Conservation (phyloP, 208 protist species). For the Leishmania aethiopica region DNA sequence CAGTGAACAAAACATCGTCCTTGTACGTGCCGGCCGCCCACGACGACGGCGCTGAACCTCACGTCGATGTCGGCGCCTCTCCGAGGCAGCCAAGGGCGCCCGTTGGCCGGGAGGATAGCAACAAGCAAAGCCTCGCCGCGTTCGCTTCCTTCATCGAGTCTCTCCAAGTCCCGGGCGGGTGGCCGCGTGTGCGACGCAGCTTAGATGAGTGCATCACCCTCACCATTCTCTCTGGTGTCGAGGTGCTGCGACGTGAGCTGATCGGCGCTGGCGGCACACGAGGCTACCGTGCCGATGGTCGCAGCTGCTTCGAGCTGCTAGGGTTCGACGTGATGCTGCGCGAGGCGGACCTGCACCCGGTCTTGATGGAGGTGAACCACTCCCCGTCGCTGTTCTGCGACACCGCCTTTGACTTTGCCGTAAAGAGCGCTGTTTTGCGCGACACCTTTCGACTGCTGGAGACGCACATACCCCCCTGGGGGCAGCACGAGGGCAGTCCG, state of each 20-base stretch:
- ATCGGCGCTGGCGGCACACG: slow-evolving; percentile 52
- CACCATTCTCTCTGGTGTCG: slow-evolving; percentile 85
- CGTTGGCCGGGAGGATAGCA: slow-evolving; percentile 5
- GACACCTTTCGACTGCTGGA: slow-evolving; percentile 73
- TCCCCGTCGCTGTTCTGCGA: slow-evolving; percentile 90
- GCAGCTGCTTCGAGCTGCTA: slow-evolving; percentile 89
- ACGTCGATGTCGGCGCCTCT: not conserved
- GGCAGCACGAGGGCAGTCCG: slow-evolving; percentile 6
- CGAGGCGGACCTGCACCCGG: slow-evolving; percentile 44
- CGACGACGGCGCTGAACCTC: not conserved
- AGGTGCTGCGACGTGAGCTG: slow-evolving; percentile 76
- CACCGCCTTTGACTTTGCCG: slow-evolving; percentile 70
- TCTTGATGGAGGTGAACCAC: slow-evolving; percentile 93
- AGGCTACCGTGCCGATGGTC: slow-evolving; percentile 49
- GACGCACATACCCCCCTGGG: slow-evolving; percentile 39
- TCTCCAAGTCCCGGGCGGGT: slow-evolving; percentile 25
- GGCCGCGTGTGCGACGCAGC: slow-evolving; percentile 51
- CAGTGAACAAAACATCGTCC: slow-evolving; percentile 70
- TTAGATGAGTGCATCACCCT: slow-evolving; percentile 80
- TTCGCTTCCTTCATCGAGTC: slow-evolving; percentile 34
- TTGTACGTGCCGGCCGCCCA: slow-evolving; percentile 23
- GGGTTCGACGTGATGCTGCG: slow-evolving; percentile 89
- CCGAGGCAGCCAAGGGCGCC: not conserved
- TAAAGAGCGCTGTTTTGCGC: slow-evolving; percentile 75
- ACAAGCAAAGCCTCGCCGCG: slow-evolving; percentile 24